phyloP scores from a whole-genome alignment of 306 rosid genomes.

The Vigna unguiculata region DNA sequence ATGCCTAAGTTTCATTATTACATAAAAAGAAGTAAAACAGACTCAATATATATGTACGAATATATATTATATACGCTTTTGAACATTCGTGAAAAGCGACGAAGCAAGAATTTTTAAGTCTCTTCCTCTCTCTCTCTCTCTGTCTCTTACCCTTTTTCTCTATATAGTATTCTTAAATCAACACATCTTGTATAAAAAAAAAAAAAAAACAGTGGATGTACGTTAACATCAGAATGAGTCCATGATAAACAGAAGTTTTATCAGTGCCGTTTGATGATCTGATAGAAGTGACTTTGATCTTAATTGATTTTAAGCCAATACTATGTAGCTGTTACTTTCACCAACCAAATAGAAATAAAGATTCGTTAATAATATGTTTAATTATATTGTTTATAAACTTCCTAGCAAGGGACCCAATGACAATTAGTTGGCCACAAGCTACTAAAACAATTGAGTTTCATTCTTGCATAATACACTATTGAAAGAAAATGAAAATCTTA shows the following conservation, averaged over 20 bases:
- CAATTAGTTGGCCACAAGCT: not conserved
- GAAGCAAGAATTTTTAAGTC: conserved; percentile 55
- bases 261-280: not conserved
- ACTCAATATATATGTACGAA: conserved; percentile 33
- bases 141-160: too few species aligned
- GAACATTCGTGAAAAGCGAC: conserved; percentile 40
- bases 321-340: conserved; percentile 27
- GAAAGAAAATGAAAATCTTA: too few species aligned
- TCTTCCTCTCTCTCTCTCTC: conserved; percentile 20
- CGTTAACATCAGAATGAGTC: not conserved
- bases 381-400: conserved; percentile 12
- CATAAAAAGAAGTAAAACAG: conserved; percentile 31
- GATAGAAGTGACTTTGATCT: not conserved
- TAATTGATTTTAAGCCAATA: conserved; percentile 27
- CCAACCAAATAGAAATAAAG: conserved; percentile 20
- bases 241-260: not conserved
- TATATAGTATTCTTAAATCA: not conserved
- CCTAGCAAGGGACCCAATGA: not conserved
- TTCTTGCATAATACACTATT: not conserved
- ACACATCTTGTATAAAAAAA: not conserved
- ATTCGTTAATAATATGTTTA: conserved; percentile 7
- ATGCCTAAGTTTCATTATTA: conserved; percentile 45
- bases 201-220: not conserved
- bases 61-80: conserved; percentile 9
- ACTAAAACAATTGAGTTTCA: not conserved